These are phyloP conservation scores for Lenwebbia sp. DNA, from an alignment of 345 rosid species.

Conservation along the genomic window DNA sequence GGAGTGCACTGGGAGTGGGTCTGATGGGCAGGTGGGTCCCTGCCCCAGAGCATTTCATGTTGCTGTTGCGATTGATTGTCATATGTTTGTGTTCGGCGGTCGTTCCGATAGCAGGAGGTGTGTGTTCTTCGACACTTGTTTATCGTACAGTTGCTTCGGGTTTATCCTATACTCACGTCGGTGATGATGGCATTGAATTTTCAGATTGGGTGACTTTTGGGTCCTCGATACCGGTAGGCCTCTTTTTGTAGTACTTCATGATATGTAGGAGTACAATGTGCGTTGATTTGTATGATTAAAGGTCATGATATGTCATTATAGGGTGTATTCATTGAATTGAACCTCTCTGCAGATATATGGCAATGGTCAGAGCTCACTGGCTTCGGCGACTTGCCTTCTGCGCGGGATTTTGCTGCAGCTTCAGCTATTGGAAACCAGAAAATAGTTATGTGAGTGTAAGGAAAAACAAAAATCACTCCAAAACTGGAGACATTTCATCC, in stretches of 20 bases:
- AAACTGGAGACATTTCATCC: not conserved
- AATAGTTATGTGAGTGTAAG: conserved; percentile 62
- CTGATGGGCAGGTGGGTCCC: conserved; percentile 84
- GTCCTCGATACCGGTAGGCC: conserved; percentile 83
- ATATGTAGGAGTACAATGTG: not conserved
- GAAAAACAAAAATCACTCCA: not conserved
- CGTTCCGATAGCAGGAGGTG: conserved; percentile 71
- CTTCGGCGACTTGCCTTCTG: conserved; percentile 90
- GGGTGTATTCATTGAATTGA: not conserved
- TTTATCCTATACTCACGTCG: not conserved
- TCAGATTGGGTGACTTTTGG: conserved; percentile 97
- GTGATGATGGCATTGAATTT: conserved; percentile 4
- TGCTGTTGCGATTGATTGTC: conserved; percentile 84
- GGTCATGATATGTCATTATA: not conserved
- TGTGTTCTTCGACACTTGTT: not conserved
- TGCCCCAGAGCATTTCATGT: conserved; percentile 86
- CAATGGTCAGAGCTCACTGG: conserved; percentile 97
- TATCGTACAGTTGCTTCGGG: not conserved
- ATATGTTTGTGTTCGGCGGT: conserved; percentile 98
- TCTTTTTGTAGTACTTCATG: not conserved
- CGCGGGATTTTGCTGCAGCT: conserved; percentile 85
- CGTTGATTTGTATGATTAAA: not conserved
- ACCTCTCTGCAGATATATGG: conserved; percentile 72
- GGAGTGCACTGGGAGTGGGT: conserved; percentile 75
- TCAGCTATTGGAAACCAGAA: conserved; percentile 79